Conservation (phyloP, 2,329 filamentous ascomycete species). For the Apiospora arundinis region DNA sequence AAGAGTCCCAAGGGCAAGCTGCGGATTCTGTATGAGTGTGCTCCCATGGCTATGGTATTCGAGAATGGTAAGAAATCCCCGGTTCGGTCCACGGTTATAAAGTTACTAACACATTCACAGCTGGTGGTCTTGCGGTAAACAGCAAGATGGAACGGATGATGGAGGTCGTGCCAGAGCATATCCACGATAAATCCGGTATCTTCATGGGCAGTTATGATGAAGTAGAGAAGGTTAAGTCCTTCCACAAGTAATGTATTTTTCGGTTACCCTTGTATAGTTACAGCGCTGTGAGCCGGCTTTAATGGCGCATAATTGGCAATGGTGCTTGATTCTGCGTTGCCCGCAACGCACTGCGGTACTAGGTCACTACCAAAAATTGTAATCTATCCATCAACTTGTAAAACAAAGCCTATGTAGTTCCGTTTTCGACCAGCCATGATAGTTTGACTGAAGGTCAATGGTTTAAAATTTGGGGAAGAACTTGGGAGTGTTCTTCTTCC, state of each 20-base stretch:
- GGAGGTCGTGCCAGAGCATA: conserved; percentile 85
- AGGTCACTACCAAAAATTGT: conserved; percentile 9
- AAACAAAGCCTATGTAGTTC: neutral
- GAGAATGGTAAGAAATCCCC: conserved; percentile 80
- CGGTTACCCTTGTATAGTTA: conserved; percentile 9
- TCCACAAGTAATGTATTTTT: conserved; percentile 63
- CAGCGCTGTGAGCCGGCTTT: conserved; percentile 3
- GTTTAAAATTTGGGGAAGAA: conserved; percentile 65
- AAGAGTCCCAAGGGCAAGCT: conserved; percentile 99
- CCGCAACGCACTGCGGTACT: neutral
- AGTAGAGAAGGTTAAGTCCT: conserved; percentile 91
- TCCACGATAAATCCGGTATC: conserved; percentile 94
- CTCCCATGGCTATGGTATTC: conserved; percentile 98
- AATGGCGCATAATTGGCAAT: neutral
- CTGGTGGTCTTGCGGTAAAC: conserved; percentile 90
- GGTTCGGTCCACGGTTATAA: neutral
- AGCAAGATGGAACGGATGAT: conserved; percentile 92
- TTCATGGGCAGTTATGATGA: conserved; percentile 96
- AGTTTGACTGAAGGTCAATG: neutral
- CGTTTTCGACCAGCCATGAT: neutral
- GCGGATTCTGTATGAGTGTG: conserved; percentile 96
- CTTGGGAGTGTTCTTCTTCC: conserved; percentile 71
- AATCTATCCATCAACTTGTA: neutral
- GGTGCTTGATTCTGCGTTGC: neutral
- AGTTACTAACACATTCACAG: conserved; percentile 52